A percentile compares a stretch with the other conserved stretches of the same genome.
phyloP scores from a whole-genome alignment of 2,329 filamentous ascomycete genomes.

The Ophiostoma sp. region DNA sequence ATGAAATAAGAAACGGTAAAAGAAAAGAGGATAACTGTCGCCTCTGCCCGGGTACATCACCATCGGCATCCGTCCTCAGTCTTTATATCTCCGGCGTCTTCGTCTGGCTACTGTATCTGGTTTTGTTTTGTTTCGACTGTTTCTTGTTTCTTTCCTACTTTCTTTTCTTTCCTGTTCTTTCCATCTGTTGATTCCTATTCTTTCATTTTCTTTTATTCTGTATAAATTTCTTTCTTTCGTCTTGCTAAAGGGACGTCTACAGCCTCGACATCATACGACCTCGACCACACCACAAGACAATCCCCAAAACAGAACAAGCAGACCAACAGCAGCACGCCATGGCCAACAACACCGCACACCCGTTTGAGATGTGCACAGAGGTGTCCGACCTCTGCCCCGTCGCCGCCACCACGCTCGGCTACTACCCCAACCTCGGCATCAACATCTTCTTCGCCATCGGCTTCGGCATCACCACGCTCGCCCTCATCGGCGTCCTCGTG shows the following conservation, averaged over 20 bases:
- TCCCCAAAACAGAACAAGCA: background rate
- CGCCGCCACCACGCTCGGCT: slow-evolving; percentile 48
- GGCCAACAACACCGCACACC: slow-evolving; percentile 25
- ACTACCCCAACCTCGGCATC: slow-evolving; percentile 52
- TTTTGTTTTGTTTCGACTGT: background rate
- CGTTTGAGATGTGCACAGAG: slow-evolving; percentile 27
- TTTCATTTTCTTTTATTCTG: background rate
- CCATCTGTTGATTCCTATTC: background rate
- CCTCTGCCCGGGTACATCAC: background rate
- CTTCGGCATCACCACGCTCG: slow-evolving; percentile 44
- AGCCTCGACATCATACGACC: background rate
- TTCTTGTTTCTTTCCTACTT: background rate
- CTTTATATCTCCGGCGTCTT: background rate
- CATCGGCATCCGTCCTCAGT: slow-evolving; percentile 8
- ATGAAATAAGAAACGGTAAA: background rate
- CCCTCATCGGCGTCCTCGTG: slow-evolving; percentile 34
- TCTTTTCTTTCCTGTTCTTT: background rate
- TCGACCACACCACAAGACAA: background rate
- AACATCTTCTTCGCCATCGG: slow-evolving; percentile 50
- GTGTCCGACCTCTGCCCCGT: slow-evolving; percentile 45
- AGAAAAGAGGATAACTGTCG: background rate
- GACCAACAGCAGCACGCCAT: background rate
- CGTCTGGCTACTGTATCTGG: background rate
- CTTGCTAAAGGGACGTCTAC: background rate
- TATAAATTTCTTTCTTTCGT: background rate